phyloP scores from a whole-genome alignment of 2,329 filamentous ascomycete species.

The Botryosphaeria agaves region DNA sequence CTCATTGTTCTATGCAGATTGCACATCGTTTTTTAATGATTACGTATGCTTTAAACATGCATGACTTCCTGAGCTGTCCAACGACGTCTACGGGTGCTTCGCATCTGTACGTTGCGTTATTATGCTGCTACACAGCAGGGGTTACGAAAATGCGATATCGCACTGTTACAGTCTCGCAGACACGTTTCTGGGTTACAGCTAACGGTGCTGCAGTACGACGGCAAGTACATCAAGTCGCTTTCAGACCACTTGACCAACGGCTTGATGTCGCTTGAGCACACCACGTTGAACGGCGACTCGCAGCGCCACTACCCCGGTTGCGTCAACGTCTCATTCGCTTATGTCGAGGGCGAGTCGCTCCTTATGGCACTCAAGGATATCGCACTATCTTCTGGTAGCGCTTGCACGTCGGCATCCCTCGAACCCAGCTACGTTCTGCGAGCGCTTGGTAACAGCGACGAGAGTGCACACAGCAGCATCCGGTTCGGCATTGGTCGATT shows the following conservation, averaged over 20 bases:
- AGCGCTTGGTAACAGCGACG: slow-evolving; percentile 87
- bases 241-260: slow-evolving; percentile 73
- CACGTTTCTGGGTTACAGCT: slow-evolving; percentile 1
- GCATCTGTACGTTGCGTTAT: slow-evolving; percentile 12
- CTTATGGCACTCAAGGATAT: slow-evolving; percentile 98
- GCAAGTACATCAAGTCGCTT: slow-evolving; percentile 63
- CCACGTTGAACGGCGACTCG: slow-evolving; percentile 72
- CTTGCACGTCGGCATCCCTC: slow-evolving; percentile 89
- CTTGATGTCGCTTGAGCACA: slow-evolving; percentile 80
- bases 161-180: slow-evolving; percentile 5
- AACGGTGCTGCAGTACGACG: slow-evolving; percentile 54
- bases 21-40: slow-evolving; percentile 38
- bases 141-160: slow-evolving; percentile 35
- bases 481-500: slow-evolving; percentile 95
- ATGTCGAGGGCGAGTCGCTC: slow-evolving; percentile 93
- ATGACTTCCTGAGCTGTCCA: slow-evolving; percentile 75
- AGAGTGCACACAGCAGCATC: slow-evolving; percentile 95
- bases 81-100: slow-evolving; percentile 21
- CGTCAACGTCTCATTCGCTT: slow-evolving; percentile 96
- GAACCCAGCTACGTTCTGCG: slow-evolving; percentile 94
- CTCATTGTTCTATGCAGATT: slow-evolving; percentile 6
- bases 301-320: slow-evolving; percentile 83
- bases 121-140: slow-evolving; percentile 43
- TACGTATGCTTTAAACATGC: slow-evolving; percentile 72
- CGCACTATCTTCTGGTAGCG: slow-evolving; percentile 86